phyloP scores from a whole-genome alignment of 148 eudicot species.

The Rhododendron kiyosumense region DNA sequence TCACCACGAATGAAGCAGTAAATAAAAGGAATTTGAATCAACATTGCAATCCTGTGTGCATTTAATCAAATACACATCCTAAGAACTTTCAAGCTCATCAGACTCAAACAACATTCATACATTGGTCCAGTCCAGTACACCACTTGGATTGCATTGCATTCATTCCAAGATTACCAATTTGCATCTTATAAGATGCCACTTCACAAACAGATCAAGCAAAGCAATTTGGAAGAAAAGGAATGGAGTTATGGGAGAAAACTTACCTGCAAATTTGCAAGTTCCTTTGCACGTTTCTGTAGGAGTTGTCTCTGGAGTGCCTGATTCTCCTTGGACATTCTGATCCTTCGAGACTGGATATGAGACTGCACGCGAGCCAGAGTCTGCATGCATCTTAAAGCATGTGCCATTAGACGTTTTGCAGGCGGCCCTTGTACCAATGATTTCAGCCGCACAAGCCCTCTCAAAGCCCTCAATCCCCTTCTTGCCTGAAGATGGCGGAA shows the following conservation, averaged over 20 bases:
- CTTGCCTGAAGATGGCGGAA: constrained; percentile 48
- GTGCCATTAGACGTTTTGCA: constrained; percentile 63
- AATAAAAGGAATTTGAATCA: neutral
- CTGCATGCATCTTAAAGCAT: constrained; percentile 80
- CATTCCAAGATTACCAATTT: neutral
- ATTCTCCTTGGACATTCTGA: constrained; percentile 76
- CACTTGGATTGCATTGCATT: neutral
- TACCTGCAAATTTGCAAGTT: constrained; percentile 57
- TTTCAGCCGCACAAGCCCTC: constrained; percentile 74
- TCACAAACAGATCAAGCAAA: neutral
- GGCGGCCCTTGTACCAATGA: constrained; percentile 58
- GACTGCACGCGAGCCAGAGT: constrained; percentile 71
- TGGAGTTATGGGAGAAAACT: constrained; percentile 2
- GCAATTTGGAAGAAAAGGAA: neutral
- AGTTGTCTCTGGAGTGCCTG: constrained; percentile 67
- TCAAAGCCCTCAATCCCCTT: constrained; percentile 58
- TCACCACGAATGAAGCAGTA: neutral
- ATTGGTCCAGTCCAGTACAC: neutral
- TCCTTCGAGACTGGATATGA: constrained; percentile 68
- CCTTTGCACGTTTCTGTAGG: constrained; percentile 65
- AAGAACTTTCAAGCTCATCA: neutral
- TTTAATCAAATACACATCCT: neutral
- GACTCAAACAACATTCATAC: neutral
- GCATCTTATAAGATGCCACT: neutral
- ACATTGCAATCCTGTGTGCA: neutral